Base-by-base conservation (phyloP, 129 eudicot genomes). In the Flaveria brownii region DNA sequence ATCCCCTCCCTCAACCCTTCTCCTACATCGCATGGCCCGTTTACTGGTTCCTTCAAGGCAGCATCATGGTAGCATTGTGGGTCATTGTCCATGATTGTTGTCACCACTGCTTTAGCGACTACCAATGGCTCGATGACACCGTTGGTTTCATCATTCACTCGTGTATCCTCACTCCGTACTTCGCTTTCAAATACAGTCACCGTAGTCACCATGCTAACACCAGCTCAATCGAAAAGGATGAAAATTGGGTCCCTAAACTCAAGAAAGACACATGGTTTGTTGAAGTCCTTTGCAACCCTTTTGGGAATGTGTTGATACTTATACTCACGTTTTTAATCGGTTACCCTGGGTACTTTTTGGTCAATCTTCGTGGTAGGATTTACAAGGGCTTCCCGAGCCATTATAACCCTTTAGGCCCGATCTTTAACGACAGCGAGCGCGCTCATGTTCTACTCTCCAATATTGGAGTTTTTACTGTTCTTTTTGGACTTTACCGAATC, bases 191-290 rank as follows among this genome's bases (percentile, higher is more conserved):
- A 61, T 69, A 69, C 10, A 78, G 82, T 26, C 82, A 78, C 64
- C 82, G 82, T 61, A 72, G 82, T 26, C 82, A 78, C 71, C 82
- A 78, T 54, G 82, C 82, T 8, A 64, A 78, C 71, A 78, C 82
- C 9, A 72, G 70, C 1, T 78, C 82, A n/a, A 52, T 78, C 42
- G 82, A 78, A 10, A 55, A 78, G 9, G 82, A 78, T 23, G 82
- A 78, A 60, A 75, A 69, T 0, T 78, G 68, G 28, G 65, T 78
- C 71, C 82, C 82, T 3, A 78, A 73, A 78, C 45, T 64, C n/a
- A 78, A 70, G 42, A 16, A 63, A 13, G 76, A 61, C 8, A 72
- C 70, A 22, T 60, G 47, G 1, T 71, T 60, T 17, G 63, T 67
- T 25, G 75, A 78, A 20, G 2, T 78, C 1, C 63, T 78, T 10